phyloP scores from a whole-genome alignment of 768 basidiomycete genomes.

The Trametes punicea region DNA sequence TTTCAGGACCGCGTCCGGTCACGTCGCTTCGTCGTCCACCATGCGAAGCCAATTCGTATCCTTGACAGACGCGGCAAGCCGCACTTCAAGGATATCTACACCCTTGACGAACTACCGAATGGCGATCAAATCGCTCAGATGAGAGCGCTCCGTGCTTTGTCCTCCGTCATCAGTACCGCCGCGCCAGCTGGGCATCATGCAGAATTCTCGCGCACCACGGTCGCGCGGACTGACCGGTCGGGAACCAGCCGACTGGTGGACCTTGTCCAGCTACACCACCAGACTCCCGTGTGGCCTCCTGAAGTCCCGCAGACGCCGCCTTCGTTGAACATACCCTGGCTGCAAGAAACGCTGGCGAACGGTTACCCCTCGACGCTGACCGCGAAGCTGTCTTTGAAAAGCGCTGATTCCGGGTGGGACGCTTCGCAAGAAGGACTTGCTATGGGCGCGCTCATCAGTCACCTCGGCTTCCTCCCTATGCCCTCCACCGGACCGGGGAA shows the following conservation, averaged over 20 bases:
- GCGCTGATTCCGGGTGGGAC: background rate
- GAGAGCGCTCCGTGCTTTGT: background rate
- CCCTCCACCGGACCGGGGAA: background rate
- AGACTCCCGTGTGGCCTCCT: background rate
- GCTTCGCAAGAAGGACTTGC: slow-evolving; percentile 28
- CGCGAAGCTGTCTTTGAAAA: slow-evolving; percentile 17
- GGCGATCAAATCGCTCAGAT: background rate
- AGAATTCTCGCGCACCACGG: background rate
- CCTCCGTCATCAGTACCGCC: background rate
- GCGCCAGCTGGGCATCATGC: background rate
- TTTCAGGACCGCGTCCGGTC: slow-evolving; percentile 2
- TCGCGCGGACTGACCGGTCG: background rate
- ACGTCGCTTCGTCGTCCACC: background rate
- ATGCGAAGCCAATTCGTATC: background rate
- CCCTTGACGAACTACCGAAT: background rate
- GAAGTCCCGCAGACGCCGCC: background rate
- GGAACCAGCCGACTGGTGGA: background rate
- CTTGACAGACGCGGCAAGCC: background rate
- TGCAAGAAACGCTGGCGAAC: slow-evolving; percentile 27
- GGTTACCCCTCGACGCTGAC: slow-evolving; percentile 28
- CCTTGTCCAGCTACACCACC: background rate
- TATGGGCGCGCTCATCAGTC: slow-evolving; percentile 40
- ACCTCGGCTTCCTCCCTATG: slow-evolving; percentile 39
- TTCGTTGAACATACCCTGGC: slow-evolving; percentile 35
- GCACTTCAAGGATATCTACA: background rate